Evolutionary conservation across 768 basidiomycete genomes (phyloP), one percentile per base, ranked within the genome.

Genomic region (Tylopilus sp.): DNA sequence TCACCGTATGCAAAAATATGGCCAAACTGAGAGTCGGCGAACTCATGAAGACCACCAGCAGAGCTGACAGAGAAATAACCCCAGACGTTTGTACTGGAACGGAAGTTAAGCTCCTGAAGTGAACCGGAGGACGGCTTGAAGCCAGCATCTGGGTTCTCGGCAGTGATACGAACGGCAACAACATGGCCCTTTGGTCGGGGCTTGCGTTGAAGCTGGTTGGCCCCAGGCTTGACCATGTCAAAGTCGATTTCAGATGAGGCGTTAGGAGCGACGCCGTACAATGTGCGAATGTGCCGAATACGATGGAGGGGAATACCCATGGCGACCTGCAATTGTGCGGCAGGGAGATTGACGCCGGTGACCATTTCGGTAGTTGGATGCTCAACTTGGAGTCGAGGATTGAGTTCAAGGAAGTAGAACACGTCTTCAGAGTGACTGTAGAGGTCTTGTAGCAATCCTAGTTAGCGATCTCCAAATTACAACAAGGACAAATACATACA

Each of bases 351-450:
- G 74, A 98, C 96, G 11, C 97, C 97, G 5, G 89, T 86, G n/a
- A 98, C 97, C 92, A 98, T 99, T 72, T 99, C 97, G 21, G 97
- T 99, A 12, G 97, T 99, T 11, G 97, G 97, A 71, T 99, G 97
- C 75, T 99, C 97, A 64, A 99, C 97, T 76, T 99, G 97, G 21
- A 99, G 87, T 80, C 97, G 95, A 42, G 97, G 97, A 72, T 99
- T 99, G 55, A 99, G 83, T 72, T 99, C 97, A 57, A 99, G 81
- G 82, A 99, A 99, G 76, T 89, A 92, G 76, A 98, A 99, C 26
- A 85, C 82, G 66, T 98, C 92, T 55, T 98, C 96, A 0, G 85
- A 79, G 57, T 91, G 92, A 60, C 87, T 95, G 73, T 98, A 99
- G 34, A 99, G 85, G 73, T 98, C 94, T 94, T 57, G 31, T 36